These are phyloP conservation scores for Suillus sp. DNA, from an alignment of 768 basidiomycete species.

Conservation along the genomic window DNA sequence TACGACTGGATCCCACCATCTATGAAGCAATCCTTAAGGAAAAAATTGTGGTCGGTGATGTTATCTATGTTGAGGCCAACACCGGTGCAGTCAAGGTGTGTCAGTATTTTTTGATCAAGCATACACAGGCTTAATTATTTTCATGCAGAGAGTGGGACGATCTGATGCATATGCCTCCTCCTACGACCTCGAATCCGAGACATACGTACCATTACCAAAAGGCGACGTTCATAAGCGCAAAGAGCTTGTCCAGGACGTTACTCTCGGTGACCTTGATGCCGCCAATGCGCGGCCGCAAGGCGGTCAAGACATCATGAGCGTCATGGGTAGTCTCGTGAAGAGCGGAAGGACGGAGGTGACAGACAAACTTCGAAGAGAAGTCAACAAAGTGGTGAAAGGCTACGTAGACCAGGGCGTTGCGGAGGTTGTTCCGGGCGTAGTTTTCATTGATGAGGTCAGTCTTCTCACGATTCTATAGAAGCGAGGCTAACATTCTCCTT, in stretches of 20 bases:
- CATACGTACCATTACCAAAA: constrained; percentile 96
- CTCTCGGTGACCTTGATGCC: constrained; percentile 91
- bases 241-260: constrained; percentile 94
- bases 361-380: constrained; percentile 92
- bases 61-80: constrained; percentile 92
- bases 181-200: constrained; percentile 97
- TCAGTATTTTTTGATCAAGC: neutral
- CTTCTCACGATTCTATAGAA: constrained; percentile 1
- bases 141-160: constrained; percentile 81
- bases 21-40: constrained; percentile 98
- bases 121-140: constrained; percentile 4
- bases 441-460: constrained; percentile 96
- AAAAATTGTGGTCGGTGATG: constrained; percentile 94
- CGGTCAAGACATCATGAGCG: constrained; percentile 98
- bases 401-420: constrained; percentile 99
- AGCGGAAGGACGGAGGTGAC: constrained; percentile 95
- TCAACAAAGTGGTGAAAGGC: constrained; percentile 95
- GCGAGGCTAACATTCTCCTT: constrained; percentile 4
- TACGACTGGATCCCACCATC: constrained; percentile 90
- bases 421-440: constrained; percentile 95
- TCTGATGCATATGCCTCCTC: constrained; percentile 98
- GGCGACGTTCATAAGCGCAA: constrained; percentile 96
- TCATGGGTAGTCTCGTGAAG: constrained; percentile 92
- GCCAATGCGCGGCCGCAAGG: constrained; percentile 96
- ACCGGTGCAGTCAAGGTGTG: constrained; percentile 92